Base-by-base conservation (phyloP, 2,329 filamentous ascomycete genomes). In the Pseudogymnoascus sp. region DNA sequence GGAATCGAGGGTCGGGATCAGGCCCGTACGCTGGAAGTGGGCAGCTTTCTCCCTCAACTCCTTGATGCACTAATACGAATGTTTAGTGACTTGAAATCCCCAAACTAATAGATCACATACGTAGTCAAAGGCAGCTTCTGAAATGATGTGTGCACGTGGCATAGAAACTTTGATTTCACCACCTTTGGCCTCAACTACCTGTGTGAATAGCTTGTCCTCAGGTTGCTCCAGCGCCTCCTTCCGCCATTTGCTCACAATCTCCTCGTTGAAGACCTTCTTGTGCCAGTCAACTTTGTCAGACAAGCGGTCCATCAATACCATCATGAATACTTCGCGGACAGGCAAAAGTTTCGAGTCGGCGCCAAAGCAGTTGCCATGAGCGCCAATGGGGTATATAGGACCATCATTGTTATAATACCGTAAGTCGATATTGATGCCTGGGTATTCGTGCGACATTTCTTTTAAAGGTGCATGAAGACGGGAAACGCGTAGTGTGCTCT, bases 161-260 rank as follows among this genome's bases (percentile, higher is more conserved):
- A 37, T 59, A 11, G 56, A 10, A 16, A 59, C 16, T 23, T 37
- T 40, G 10, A 33, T 33, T 16, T 16, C 50, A 6, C 31, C 61
- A 31, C 5, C 1, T 21, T 73, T 38, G 11, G 10, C 33, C 5
- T 75, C 66, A 5, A 72, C 66, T 74, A 77, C 75, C 18, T 71
- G 72, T 69, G 62, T 3, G 75, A 62, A 70, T 62, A 63, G 65
- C 53, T n/a, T 71, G 14, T 73, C 68, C 60, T 73, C 70, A 23
- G 8, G 56, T 50, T 37, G 63, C 50, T 31, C 23, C 18, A 70
- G 61, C 3, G 65, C 63, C 65, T 73, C 70, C 14, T 42, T 50
- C 12, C 65, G 67, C 71, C 71, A 72, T 37, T 71, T 71, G 8
- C 66, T 50, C 2, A 63, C 63, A 33, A 72, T 70, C 1, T 38